Evolutionary conservation across 1,139 yeast species (phyloP).

Genomic region (Geotrichum cucujoidarum): DNA sequence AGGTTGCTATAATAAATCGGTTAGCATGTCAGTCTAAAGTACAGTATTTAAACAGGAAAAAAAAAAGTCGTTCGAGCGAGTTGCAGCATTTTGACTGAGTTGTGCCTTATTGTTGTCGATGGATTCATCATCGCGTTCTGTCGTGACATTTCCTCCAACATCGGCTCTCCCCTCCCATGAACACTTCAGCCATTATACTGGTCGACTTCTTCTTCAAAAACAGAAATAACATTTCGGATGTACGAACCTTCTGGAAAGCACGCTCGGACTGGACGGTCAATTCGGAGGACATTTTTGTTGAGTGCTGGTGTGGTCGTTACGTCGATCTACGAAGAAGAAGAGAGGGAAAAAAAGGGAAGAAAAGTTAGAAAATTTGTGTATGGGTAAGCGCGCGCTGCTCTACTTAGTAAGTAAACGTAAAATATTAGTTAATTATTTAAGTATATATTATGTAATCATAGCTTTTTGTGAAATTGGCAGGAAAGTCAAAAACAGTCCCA

Average conservation of each 20-base stretch:
- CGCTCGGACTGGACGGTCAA: slow-evolving; percentile 99
- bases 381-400: background rate
- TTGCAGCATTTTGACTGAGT: too few species aligned
- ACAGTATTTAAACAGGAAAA: too few species aligned
- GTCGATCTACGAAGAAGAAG: slow-evolving; percentile 7
- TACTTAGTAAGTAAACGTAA: background rate
- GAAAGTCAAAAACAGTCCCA: background rate
- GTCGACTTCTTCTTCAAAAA: background rate
- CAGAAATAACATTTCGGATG: background rate
- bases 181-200: too few species aligned
- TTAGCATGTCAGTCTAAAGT: too few species aligned
- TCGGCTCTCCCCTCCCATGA: too few species aligned
- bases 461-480: background rate
- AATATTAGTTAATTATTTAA: background rate
- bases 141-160: too few species aligned
- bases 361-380: slow-evolving; percentile 2
- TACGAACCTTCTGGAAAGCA: slow-evolving; percentile 96
- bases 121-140: too few species aligned
- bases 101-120: too few species aligned
- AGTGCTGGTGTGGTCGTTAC: slow-evolving; percentile 5
- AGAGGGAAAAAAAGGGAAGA: slow-evolving; percentile 5
- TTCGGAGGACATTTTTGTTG: slow-evolving; percentile 89
- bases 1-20: slow-evolving; percentile 69
- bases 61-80: too few species aligned
- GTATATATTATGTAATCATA: background rate